Base-by-base conservation (phyloP, 2,329 filamentous ascomycete species). In the Dryadomyces quercus-mongolicae region DNA sequence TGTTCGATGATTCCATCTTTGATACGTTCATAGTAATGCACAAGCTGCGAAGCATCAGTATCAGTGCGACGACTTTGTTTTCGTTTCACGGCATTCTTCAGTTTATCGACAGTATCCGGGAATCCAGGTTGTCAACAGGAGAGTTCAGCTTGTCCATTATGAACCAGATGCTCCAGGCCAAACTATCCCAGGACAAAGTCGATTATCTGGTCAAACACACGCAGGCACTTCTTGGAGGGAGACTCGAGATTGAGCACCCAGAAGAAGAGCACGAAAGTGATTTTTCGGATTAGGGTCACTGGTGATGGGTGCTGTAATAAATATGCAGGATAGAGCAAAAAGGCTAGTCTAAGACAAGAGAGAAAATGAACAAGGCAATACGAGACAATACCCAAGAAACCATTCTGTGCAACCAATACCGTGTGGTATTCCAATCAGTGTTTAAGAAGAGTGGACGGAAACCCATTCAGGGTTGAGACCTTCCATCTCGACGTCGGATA, bases 1-100 rank as follows among this genome's bases (percentile, higher is more conserved):
- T 77, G 21, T 71, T 74, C 5, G 75, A 81, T 56, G 69, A 71
- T 38, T 62, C 64, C 3, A 62, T 81, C 13, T 69, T 75, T 12
- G 63, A 63, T 6, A 56, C 58, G 0, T 55, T 73, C 0, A 53
- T 60, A 9, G 53, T 20, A 1, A 67, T 84, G 46, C 63, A 63
- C 3, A 69, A 74, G 36, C 66, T 86, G 40, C 74, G 73, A 48
- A 69, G 66, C 4, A 66, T 85, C 7, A 73, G 71, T 5, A 74
- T 85, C 45, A 73, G 71, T 42, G 78, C 76, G 2, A 66, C 75
- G 2, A 81, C 81, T 0, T 65, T 65, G 2, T 84, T 86, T 62
- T 77, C 76, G 0, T 67, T 67, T 3, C 63, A 71, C 5, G 77
- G 75, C 1, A 69, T 85, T 1, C 62, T 66, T n/a, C 49, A 60